Percentiles rank a stretch among this genome's conserved stretches.
Conservation (phyloP, 805 yeast genomes). For the Starmera dryadoides region DNA sequence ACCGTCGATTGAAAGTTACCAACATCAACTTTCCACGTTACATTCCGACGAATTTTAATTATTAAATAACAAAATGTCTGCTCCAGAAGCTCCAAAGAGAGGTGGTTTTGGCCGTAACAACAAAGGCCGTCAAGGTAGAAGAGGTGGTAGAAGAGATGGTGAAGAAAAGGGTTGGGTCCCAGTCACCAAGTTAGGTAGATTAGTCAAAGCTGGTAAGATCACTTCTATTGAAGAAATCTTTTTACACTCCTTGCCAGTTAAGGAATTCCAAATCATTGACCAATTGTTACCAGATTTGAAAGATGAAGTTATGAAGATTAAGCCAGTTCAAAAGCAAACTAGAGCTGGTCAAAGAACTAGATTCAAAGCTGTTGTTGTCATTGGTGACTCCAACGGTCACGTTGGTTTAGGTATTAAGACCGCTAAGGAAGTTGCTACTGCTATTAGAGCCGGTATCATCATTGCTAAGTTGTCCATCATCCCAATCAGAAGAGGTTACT, state of each 20-base stretch:
- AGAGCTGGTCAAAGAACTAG: slow-evolving; percentile 99
- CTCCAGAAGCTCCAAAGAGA: slow-evolving; percentile 37
- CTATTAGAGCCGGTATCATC: slow-evolving; percentile 99
- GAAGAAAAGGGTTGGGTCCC: slow-evolving; percentile 99
- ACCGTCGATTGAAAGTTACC: slow-evolving; percentile 48
- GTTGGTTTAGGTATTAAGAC: slow-evolving; percentile 99
- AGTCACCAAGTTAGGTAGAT: slow-evolving; percentile 99
- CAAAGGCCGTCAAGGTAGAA: slow-evolving; percentile 57
- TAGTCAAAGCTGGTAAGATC: slow-evolving; percentile 98
- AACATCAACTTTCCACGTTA: slow-evolving; percentile 45
- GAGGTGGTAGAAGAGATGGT: slow-evolving; percentile 73
- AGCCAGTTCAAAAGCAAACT: slow-evolving; percentile 99
- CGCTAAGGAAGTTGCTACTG: slow-evolving; percentile 99
- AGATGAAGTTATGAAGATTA: slow-evolving; percentile 99
- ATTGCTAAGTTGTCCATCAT: slow-evolving; percentile 97
- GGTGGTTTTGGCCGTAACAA: slow-evolving; percentile 49
- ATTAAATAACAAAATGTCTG: slow-evolving; percentile 28
- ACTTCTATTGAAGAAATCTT: slow-evolving; percentile 95
- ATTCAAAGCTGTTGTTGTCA: slow-evolving; percentile 99
- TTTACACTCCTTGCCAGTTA: slow-evolving; percentile 98
- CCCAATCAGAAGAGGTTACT: slow-evolving; percentile 99
- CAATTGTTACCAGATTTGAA: slow-evolving; percentile 88
- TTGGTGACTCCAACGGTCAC: slow-evolving; percentile 99
- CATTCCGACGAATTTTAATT: slow-evolving; percentile 38
- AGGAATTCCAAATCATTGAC: slow-evolving; percentile 99